These are phyloP conservation scores for Sugiyamaella novakii DNA, from an alignment of 1,139 yeast genomes.

Conservation along the genomic window DNA sequence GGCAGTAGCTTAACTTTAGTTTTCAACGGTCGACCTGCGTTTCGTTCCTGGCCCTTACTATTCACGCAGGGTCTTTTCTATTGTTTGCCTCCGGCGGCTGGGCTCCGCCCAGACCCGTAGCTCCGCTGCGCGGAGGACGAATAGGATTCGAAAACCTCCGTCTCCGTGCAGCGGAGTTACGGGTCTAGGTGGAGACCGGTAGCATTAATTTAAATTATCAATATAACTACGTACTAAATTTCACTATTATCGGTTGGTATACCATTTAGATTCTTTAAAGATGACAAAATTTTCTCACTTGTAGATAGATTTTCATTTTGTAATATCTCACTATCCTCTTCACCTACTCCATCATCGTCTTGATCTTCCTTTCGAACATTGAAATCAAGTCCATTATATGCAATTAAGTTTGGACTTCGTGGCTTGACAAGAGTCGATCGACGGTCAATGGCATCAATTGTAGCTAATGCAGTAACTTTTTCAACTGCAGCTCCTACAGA, in stretches of 20 bases:
- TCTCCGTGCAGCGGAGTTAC: no score
- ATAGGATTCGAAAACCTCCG: no score
- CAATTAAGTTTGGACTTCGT: conserved; percentile 51
- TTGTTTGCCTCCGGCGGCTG: no score
- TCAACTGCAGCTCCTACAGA: conserved; percentile 40
- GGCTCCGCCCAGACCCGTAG: no score
- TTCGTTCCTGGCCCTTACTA: no score
- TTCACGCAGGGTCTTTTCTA: no score
- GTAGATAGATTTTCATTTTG: conserved; percentile 8
- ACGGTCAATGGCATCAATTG: conserved; percentile 34
- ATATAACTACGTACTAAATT: conserved; percentile 5
- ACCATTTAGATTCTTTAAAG: conserved; percentile 9
- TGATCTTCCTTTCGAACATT: conserved; percentile 7
- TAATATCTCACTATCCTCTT: background rate
- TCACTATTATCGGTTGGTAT: background rate
- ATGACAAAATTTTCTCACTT: conserved; percentile 7
- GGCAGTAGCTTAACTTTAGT: background rate
- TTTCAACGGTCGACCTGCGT: background rate
- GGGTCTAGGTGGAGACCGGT: no score
- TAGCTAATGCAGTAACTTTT: conserved; percentile 29
- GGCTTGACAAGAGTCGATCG: conserved; percentile 46
- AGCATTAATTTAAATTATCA: background rate
- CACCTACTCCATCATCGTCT: background rate
- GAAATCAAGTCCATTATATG: conserved; percentile 44
- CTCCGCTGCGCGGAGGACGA: no score